These are phyloP conservation scores for Hypoxylon sp. DNA, from an alignment of 2,329 filamentous ascomycete species.

Conservation along the genomic window DNA sequence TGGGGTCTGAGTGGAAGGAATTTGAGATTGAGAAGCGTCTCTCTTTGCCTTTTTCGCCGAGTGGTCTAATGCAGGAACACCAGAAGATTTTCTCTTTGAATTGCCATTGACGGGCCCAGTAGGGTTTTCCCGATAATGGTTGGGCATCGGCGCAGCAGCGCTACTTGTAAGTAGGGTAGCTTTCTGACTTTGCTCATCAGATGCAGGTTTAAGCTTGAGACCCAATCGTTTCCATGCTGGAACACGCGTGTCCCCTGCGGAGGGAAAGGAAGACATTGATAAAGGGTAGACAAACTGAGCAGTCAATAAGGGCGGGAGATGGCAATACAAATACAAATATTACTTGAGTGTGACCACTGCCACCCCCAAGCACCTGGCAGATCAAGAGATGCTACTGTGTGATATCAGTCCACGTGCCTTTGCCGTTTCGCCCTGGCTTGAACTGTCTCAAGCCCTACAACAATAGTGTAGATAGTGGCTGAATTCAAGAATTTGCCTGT, in stretches of 20 bases:
- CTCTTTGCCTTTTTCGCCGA: slow-evolving; percentile 53
- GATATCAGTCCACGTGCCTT: slow-evolving; percentile 33
- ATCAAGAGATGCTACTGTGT: slow-evolving; percentile 29
- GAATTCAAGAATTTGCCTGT: slow-evolving; percentile 31
- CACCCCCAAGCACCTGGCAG: slow-evolving; percentile 20
- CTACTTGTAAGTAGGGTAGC: slow-evolving; percentile 50
- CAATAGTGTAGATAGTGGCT: slow-evolving; percentile 20
- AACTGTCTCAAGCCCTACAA: slow-evolving; percentile 29
- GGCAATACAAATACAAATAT: slow-evolving; percentile 25
- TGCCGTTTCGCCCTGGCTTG: slow-evolving; percentile 18
- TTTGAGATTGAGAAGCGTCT: slow-evolving; percentile 50
- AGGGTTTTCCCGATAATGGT: slow-evolving; percentile 41
- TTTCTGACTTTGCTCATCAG: slow-evolving; percentile 54
- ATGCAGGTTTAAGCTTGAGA: slow-evolving; percentile 70
- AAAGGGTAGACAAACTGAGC: slow-evolving; percentile 49
- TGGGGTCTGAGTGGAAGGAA: slow-evolving; percentile 55
- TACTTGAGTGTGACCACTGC: slow-evolving; percentile 26
- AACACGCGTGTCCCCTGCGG: slow-evolving; percentile 62
- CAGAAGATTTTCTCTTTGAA: slow-evolving; percentile 55
- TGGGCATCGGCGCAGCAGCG: slow-evolving; percentile 47
- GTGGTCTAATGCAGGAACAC: slow-evolving; percentile 52
- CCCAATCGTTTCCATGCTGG: slow-evolving; percentile 75
- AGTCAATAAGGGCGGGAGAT: slow-evolving; percentile 29
- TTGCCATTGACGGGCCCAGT: slow-evolving; percentile 41
- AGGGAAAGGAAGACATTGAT: slow-evolving; percentile 60